Conservation (phyloP, 164 flowering plant species). For the Chimonanthus salicifolius region DNA sequence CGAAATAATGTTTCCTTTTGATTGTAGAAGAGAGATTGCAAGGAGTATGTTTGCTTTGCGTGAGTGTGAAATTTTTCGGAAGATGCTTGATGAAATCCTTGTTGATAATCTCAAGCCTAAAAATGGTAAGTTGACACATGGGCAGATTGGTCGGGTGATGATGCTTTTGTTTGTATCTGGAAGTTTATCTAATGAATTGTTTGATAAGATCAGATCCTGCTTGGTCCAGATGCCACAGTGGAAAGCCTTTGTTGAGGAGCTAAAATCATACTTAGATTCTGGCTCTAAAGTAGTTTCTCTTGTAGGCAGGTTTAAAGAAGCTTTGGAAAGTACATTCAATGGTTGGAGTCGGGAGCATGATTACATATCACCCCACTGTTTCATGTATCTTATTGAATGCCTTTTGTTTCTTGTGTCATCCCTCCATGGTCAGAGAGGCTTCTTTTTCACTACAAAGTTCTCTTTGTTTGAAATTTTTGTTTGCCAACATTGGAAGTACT, state of each 20-base stretch:
- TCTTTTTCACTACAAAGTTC: slow-evolving; percentile 37
- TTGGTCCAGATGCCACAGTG: slow-evolving; percentile 26
- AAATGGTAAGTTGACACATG: slow-evolving; percentile 30
- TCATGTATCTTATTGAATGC: slow-evolving; percentile 53
- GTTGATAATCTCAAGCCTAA: slow-evolving; percentile 9
- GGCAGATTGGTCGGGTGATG: slow-evolving; percentile 43
- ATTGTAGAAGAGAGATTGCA: slow-evolving; percentile 25
- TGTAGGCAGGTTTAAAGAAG: slow-evolving; percentile 17
- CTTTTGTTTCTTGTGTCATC: slow-evolving; percentile 35
- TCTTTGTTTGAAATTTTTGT: slow-evolving; percentile 42
- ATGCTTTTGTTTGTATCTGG: slow-evolving; percentile 39
- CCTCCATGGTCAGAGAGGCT: slow-evolving; percentile 6
- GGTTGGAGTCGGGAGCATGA: slow-evolving; percentile 34
- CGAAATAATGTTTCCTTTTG: slow-evolving; percentile 30
- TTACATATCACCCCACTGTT: slow-evolving; percentile 54
- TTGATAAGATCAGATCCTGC: slow-evolving; percentile 14
- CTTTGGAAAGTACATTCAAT: slow-evolving; percentile 34
- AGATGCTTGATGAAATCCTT: slow-evolving; percentile 33
- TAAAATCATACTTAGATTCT: slow-evolving; percentile 10
- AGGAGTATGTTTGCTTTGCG: slow-evolving; percentile 37
- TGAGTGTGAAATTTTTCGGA: slow-evolving; percentile 23
- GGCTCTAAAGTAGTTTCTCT: slow-evolving; percentile 11
- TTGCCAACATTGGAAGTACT: slow-evolving; percentile 17
- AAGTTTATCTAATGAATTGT: slow-evolving; percentile 22
- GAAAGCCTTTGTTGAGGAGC: slow-evolving; percentile 29